Evolutionary conservation across 1,139 yeast genomes (phyloP).

Genomic region (Scheffersomyces titani): DNA sequence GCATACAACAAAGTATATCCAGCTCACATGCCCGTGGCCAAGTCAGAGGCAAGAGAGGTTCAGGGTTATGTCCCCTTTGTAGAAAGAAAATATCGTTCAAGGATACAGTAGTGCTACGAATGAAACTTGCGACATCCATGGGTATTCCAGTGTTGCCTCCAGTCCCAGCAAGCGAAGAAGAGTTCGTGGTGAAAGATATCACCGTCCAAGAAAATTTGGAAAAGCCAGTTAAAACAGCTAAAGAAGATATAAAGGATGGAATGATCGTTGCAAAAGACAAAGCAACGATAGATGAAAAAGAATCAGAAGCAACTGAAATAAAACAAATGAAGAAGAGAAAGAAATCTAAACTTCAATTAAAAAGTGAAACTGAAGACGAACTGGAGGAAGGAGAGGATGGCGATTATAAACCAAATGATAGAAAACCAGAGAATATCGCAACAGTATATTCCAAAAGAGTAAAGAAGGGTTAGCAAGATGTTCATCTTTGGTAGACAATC

Average conservation of each 20-base stretch:
- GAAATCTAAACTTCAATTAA: not conserved
- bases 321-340: not conserved
- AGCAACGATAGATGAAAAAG: not conserved
- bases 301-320: not conserved
- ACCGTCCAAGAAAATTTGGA: not conserved
- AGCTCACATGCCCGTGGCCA: constrained; percentile 49
- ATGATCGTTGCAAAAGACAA: not conserved
- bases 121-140: constrained; percentile 23
- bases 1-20: constrained; percentile 44
- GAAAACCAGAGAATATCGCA: not conserved
- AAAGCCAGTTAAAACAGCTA: not conserved
- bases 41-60: constrained; percentile 32
- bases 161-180: not conserved
- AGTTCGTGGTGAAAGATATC: not conserved
- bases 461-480: not conserved
- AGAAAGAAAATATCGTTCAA: constrained; percentile 42
- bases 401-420: not conserved
- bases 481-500: not conserved
- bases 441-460: not conserved
- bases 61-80: constrained; percentile 49
- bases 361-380: not conserved
- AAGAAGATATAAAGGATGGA: not conserved
- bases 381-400: not conserved
- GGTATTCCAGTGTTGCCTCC: constrained; percentile 16
- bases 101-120: constrained; percentile 38